Base-by-base conservation (phyloP, 1,284 basidiomycete species). In the Mycosarcoma mackinlayi region DNA sequence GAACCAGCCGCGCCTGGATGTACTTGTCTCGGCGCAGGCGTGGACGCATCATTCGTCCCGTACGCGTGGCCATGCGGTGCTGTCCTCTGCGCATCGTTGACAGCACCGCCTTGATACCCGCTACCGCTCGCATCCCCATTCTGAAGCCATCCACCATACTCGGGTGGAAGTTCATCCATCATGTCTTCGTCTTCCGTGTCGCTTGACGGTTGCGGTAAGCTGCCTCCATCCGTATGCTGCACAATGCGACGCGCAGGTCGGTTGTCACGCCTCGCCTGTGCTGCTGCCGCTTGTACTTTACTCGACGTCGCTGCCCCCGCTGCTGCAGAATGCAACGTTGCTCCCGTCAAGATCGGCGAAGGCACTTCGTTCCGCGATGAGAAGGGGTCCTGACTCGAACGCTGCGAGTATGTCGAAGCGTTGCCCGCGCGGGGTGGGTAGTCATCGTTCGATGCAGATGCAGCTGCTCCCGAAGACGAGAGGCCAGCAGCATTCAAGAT, bases 141-240 rank as follows among this genome's bases (percentile, higher is more conserved):
- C 37, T 60, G 51, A n/a, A 65, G 42, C 71, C 71, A 74, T 2
- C 71, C 71, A 14, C 71, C 71, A 24, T 74, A 74, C 31, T 71
- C 62, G 16, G 71, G 71, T 11, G 71, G 71, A 21, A 74, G 40
- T 46, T 74, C 71, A 24, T 70, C 71, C n/a, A 60, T 37, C 39
- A 49, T 44, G 11, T 65, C 66, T 28, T 74, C 71, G 10, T 71
- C 71, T 27, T 74, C 71, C n/a, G 60, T 53, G 37, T 69, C 68
- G 50, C 61, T 67, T 28, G 57, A 57, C 3, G 66, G 66, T 27
- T 67, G 63, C n/a, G 63, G 67, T 9, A 74, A 34, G 6, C 62
- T 35, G n/a, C 71, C 71, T 6, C 67, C 71, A 24, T 74, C 71
- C 21, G 71, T 53, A 25, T 74, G 71, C 46, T 59, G 55, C 11